These are phyloP conservation scores for Centaurea solstitialis DNA, from an alignment of 129 eudicot species.

Conservation along the genomic window DNA sequence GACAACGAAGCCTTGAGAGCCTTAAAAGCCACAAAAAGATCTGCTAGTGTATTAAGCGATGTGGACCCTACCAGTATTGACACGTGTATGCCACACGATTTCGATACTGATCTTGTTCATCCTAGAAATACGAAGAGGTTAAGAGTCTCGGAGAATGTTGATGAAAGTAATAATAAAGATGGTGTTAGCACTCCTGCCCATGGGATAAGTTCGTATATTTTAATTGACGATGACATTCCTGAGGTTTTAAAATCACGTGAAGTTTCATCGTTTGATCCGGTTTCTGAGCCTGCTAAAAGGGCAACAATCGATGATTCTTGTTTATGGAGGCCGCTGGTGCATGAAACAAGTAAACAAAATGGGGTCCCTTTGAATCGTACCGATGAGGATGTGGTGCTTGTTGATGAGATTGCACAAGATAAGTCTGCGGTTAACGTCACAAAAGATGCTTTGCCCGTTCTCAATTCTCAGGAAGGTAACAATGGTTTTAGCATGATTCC, in stretches of 20 bases:
- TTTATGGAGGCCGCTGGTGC: slow-evolving; percentile 4
- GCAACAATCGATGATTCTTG: slow-evolving; percentile 1
- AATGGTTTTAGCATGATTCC: neutral
- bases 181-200: slow-evolving; percentile 9
- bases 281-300: slow-evolving; percentile 14
- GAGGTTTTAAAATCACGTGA: slow-evolving; percentile 28
- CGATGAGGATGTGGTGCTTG: slow-evolving; percentile 43
- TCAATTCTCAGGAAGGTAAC: slow-evolving; percentile 60
- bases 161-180: slow-evolving; percentile 17
- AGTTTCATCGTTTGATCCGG: slow-evolving; percentile 8
- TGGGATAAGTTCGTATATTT: slow-evolving; percentile 15
- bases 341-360: slow-evolving; percentile 19
- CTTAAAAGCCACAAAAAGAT: slow-evolving; percentile 34
- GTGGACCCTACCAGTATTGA: slow-evolving; percentile 21
- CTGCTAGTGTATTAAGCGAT: neutral
- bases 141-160: slow-evolving; percentile 17
- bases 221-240: slow-evolving; percentile 36
- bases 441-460: slow-evolving; percentile 40
- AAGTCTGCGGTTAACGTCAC: slow-evolving; percentile 29
- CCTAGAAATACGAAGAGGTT: slow-evolving; percentile 34
- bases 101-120: slow-evolving; percentile 5
- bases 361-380: neutral
- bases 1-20: slow-evolving; percentile 68
- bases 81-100: slow-evolving; percentile 15
- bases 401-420: slow-evolving; percentile 38